These are phyloP conservation scores for Alternaria longipes DNA, from an alignment of 2,329 filamentous ascomycete genomes.

Conservation along the genomic window DNA sequence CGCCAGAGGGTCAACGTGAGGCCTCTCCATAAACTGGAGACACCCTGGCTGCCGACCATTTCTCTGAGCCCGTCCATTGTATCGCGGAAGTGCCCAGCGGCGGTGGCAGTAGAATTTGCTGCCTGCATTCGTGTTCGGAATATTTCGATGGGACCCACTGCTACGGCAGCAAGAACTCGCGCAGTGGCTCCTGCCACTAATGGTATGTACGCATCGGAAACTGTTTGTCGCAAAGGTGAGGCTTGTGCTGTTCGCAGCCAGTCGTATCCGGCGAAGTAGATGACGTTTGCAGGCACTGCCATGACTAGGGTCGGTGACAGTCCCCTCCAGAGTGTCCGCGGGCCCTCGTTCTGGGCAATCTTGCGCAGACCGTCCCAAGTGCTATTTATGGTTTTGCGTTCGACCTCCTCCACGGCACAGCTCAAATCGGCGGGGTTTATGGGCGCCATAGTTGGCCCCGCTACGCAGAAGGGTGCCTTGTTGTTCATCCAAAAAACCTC, in stretches of 20 bases:
- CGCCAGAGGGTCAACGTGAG: slow-evolving; percentile 92
- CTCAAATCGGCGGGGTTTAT: slow-evolving; percentile 58
- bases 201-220: slow-evolving; percentile 74
- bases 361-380: slow-evolving; percentile 93
- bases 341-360: slow-evolving; percentile 91
- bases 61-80: slow-evolving; percentile 78
- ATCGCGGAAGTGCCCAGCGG: slow-evolving; percentile 76
- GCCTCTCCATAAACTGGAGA: slow-evolving; percentile 87
- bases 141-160: slow-evolving; percentile 91
- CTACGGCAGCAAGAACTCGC: slow-evolving; percentile 79
- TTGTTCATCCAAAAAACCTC: slow-evolving; percentile 98
- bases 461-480: slow-evolving; percentile 80
- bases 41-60: slow-evolving; percentile 81
- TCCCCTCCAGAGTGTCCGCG: slow-evolving; percentile 88
- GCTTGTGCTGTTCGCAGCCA: slow-evolving; percentile 79
- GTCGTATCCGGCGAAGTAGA: slow-evolving; percentile 98
- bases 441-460: slow-evolving; percentile 63
- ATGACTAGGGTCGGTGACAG: slow-evolving; percentile 94
- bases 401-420: slow-evolving; percentile 88
- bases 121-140: slow-evolving; percentile 93
- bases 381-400: slow-evolving; percentile 84
- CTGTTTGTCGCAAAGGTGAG: slow-evolving; percentile 72
- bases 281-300: slow-evolving; percentile 94
- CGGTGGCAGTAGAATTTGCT: slow-evolving; percentile 56
- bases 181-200: slow-evolving; percentile 82